These are phyloP conservation scores for Pythium monospermum DNA, from an alignment of 352 stramenopile species.

Conservation along the genomic window DNA sequence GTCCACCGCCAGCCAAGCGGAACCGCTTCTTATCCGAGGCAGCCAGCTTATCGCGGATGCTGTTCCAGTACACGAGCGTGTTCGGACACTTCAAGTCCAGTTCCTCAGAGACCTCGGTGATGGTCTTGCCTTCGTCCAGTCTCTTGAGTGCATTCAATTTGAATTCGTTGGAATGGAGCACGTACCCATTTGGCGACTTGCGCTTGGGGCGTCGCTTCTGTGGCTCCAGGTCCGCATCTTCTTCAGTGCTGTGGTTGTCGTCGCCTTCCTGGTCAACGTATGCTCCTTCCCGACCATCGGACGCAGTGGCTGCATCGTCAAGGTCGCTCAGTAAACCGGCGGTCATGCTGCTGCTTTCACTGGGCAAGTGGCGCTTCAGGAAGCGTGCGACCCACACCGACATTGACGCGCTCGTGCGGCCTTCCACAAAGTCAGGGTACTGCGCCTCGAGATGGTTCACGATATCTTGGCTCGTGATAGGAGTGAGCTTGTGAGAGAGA, in stretches of 20 bases:
- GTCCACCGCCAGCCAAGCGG: constrained; percentile 54
- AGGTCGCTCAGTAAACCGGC: constrained; percentile 14
- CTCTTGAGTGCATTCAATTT: constrained; percentile 67
- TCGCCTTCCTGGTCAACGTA: too few relatives aligned
- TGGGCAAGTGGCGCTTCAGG: constrained; percentile 52
- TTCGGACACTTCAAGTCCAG: constrained; percentile 67
- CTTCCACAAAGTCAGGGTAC: constrained; percentile 54
- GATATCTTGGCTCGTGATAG: constrained; percentile 60
- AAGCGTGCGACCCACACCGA: constrained; percentile 65
- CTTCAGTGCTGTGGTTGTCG: constrained; percentile 3
- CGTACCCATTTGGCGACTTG: constrained; percentile 48
- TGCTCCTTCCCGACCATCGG: too few relatives aligned
- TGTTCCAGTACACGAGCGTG: constrained; percentile 70
- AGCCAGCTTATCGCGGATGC: constrained; percentile 68
- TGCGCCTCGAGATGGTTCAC: constrained; percentile 42
- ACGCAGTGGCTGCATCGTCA: constrained; percentile 7
- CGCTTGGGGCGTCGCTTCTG: constrained; percentile 37
- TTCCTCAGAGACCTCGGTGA: constrained; percentile 52
- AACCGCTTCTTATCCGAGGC: constrained; percentile 73
- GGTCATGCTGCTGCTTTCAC: constrained; percentile 7
- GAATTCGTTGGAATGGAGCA: constrained; percentile 75
- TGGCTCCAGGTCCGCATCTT: neutral
- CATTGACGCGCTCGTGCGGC: constrained; percentile 46
- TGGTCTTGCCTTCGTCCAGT: constrained; percentile 62
- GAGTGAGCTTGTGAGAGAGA: constrained; percentile 29